phyloP scores from a whole-genome alignment of 2,329 filamentous ascomycete genomes.

The Massarina eburnea region DNA sequence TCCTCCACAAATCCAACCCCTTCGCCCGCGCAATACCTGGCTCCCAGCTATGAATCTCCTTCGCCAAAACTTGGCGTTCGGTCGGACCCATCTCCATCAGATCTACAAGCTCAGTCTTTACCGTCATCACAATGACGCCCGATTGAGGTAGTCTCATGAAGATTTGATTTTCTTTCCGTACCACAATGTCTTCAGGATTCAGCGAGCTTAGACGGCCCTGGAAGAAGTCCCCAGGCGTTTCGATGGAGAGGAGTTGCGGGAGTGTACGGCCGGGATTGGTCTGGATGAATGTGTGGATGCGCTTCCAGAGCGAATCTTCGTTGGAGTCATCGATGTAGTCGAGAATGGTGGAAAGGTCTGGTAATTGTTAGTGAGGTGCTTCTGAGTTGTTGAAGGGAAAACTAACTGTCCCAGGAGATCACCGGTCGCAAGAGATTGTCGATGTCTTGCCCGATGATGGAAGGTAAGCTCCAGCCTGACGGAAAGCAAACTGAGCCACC shows the following conservation, averaged over 20 bases:
- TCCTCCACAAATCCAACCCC: constrained; percentile 28
- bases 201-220: constrained; percentile 27
- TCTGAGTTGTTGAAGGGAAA: constrained; percentile 47
- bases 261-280: constrained; percentile 44
- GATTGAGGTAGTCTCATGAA: constrained; percentile 51
- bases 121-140: constrained; percentile 52
- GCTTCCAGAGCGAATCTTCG: constrained; percentile 50
- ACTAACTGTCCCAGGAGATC: constrained; percentile 53
- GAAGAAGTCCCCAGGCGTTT: constrained; percentile 42
- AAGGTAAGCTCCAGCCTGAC: constrained; percentile 53
- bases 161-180: constrained; percentile 54
- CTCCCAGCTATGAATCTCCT: constrained; percentile 27
- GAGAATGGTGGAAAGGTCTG: constrained; percentile 21
- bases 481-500: constrained; percentile 58
- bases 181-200: constrained; percentile 44
- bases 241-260: constrained; percentile 49
- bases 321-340: constrained; percentile 52
- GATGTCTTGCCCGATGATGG: constrained; percentile 54
- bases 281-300: constrained; percentile 55
- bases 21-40: constrained; percentile 24
- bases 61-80: constrained; percentile 13
- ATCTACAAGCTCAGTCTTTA: constrained; percentile 49
- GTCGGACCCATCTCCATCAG: constrained; percentile 15
- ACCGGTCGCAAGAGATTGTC: constrained; percentile 51
- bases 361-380: constrained; percentile 6